Base-by-base conservation (phyloP, 2,329 filamentous ascomycete species). In the Sclerotinia sclerotiorum region DNA sequence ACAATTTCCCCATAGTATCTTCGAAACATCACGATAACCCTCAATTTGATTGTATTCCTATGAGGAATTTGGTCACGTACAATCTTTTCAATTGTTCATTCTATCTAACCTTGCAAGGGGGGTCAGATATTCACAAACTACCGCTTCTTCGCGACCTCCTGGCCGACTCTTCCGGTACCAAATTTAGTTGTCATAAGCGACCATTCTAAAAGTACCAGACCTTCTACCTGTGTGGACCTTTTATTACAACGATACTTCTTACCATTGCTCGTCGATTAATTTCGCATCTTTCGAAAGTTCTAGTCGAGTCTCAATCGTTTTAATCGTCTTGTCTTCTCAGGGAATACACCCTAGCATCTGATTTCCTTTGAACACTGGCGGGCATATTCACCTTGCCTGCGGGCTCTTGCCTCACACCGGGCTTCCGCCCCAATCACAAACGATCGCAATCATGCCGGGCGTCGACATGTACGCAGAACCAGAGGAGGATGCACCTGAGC, bases 381-480 rank as follows among this genome's bases (percentile, higher is more conserved):
- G 32, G 10, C 67, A 49, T 44, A 55, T 68, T 51, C 24, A 29
- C 52, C 32, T 39, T 65, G 67, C 67, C 67, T 65, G 60, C 49
- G 67, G 67, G 67, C 67, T 65, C 65, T 65, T 68, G 57, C 67
- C 67, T 68, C 60, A 55, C 44, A 68, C 51, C 57, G 67, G 67
- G 67, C 67, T 57, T 68, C 46, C 51, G 67, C 52, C 60, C 67
- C 58, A 55, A 57, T 65, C 57, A 56, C 52, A 54, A 49, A 63
- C 60, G 54, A 49, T 65, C 51, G 57, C 67, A 65, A 57, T 32
- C n/a, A 64, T 68, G 67, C 60, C 61, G 54, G 61, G 35, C 52
- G 27, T 68, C 49, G 73, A 84, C 80, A 73, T 83, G 87, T 74
- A 81, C 84, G 69, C 85, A 61, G 60, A 69, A 35, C 39, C 65